Evolutionary conservation across 495 filamentous ascomycete species (phyloP).

Genomic region (Aspergillus nidulans): DNA sequence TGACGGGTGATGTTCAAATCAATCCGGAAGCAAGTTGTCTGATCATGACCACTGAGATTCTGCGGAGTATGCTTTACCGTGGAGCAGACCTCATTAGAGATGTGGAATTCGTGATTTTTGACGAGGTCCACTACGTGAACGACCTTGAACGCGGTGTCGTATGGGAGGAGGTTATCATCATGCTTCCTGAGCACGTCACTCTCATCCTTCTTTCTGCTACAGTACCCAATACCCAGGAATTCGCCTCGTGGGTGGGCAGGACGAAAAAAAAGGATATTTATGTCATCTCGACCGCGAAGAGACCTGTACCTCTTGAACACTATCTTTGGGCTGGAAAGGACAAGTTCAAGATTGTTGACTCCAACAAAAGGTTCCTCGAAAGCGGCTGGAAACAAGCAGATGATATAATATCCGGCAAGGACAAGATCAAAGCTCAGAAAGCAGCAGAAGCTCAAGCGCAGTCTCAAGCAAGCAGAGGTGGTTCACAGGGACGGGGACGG

Average conservation of each 20-base stretch:
- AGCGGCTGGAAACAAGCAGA: constrained; percentile 94
- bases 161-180: constrained; percentile 99
- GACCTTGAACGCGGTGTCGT: constrained; percentile 96
- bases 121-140: constrained; percentile 98
- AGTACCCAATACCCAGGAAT: constrained; percentile 95
- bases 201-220: constrained; percentile 93
- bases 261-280: constrained; percentile 99
- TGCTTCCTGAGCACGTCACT: constrained; percentile 95
- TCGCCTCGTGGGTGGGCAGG: constrained; percentile 95
- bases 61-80: constrained; percentile 96
- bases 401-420: constrained; percentile 71
- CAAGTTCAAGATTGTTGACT: constrained; percentile 90
- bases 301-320: constrained; percentile 92
- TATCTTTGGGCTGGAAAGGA: constrained; percentile 91
- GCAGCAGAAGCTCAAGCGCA: constrained; percentile 44
- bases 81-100: constrained; percentile 95
- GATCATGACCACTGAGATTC: constrained; percentile 98
- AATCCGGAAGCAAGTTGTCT: constrained; percentile 96
- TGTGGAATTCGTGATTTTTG: constrained; percentile 98
- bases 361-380: constrained; percentile 84
- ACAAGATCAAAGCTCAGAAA: constrained; percentile 63
- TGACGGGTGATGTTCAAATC: constrained; percentile 98
- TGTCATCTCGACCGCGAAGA: constrained; percentile 94
- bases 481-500: constrained; percentile 42
- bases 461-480: constrained; percentile 49